phyloP scores from a whole-genome alignment of 441 rosid species.

The Francoa sonchifolia region DNA sequence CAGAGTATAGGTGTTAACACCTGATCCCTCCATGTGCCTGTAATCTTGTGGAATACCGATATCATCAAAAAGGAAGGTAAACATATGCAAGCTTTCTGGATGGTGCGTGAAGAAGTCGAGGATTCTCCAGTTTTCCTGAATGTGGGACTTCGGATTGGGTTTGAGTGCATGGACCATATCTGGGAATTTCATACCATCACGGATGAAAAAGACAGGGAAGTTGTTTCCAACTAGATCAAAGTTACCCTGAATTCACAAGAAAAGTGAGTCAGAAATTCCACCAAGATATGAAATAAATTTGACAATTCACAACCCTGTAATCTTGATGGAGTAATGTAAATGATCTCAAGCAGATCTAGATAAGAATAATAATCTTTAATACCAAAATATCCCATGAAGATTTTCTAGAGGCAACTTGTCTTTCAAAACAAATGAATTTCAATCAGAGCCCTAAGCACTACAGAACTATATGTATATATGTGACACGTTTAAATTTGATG shows the following conservation, averaged over 20 bases:
- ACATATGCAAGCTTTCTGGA: slow-evolving; percentile 90
- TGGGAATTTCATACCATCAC: slow-evolving; percentile 93
- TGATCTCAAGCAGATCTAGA: too few species aligned
- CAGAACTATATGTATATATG: too few species aligned
- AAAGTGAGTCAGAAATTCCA: slow-evolving; percentile 4
- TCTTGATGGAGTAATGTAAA: not conserved
- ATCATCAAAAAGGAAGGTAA: slow-evolving; percentile 77
- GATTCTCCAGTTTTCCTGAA: slow-evolving; percentile 91
- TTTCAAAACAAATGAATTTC: too few species aligned
- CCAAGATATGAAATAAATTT: too few species aligned
- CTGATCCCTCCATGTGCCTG: slow-evolving; percentile 91
- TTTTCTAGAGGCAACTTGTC: too few species aligned
- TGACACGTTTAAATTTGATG: not conserved
- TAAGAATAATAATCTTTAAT: too few species aligned
- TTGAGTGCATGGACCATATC: slow-evolving; percentile 86
- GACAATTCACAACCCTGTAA: too few species aligned
- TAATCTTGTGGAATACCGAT: slow-evolving; percentile 85
- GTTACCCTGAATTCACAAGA: slow-evolving; percentile 51
- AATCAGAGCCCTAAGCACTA: too few species aligned
- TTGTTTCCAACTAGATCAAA: slow-evolving; percentile 96
- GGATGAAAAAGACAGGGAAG: slow-evolving; percentile 81
- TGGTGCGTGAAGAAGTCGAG: slow-evolving; percentile 86
- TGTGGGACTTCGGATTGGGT: slow-evolving; percentile 87
- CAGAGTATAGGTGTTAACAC: slow-evolving; percentile 73
- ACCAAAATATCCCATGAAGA: too few species aligned